Base-by-base conservation (phyloP, 805 yeast genomes). In the Saturnispora ahearnii region DNA sequence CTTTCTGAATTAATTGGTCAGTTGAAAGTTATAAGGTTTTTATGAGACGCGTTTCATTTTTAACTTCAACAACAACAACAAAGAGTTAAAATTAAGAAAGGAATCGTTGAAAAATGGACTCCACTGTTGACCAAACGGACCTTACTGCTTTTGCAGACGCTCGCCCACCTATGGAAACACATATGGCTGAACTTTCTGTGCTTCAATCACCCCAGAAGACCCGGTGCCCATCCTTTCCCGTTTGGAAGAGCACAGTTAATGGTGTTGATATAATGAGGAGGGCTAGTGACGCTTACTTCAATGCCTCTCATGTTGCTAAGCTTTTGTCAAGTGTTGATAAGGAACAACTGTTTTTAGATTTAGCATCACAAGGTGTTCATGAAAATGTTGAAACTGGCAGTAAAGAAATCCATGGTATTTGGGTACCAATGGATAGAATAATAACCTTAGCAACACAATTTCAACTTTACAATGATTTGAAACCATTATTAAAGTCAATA, bases 351-450 rank as follows among this genome's bases (percentile, higher is more conserved):
- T 40, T 45, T 22, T 15, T 45, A 10, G 24, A 37, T 4, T n/a
- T 26, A 29, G 48, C 43, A 3, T 37, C 18, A 12, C 32, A 78
- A 6, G 82, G 84, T n/a, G 69, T 67, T 33, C 83, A 79, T 59
- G 89, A 83, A 57, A 82, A 81, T 57, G 81, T 82, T 26, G 85
- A 81, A 62, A 87, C 87, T 33, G 87, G 87, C 0, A 78, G 81
- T 54, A 87, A 86, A n/a, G 79, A 79, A 57, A 80, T 78, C 62
- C 87, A 82, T 61, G 90, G 89, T 9, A 82, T 84, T 11, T 83
- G 89, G 87, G 71, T 81, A 40, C 86, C 89, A 4, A 74, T 73
- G 55, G 81, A 74, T 49, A 65, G 79, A 32, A 84, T 83, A 1
- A 69, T 74, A 11, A 73, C 76, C 36, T 71, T 84, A 65, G 43